phyloP scores from a whole-genome alignment of 306 rosid species.

The Vicia sativa region DNA sequence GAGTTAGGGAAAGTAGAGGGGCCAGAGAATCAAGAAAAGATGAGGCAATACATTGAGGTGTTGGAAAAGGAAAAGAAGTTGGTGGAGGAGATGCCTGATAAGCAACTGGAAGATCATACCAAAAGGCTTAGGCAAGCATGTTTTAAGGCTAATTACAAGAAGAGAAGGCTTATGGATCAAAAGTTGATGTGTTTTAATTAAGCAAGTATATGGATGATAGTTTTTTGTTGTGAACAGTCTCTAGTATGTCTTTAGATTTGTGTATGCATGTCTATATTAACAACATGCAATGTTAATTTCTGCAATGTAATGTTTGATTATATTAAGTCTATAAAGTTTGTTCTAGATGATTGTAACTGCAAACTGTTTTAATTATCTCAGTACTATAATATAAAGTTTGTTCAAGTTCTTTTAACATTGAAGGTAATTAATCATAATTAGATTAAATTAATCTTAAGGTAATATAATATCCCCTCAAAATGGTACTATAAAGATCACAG shows the following conservation, averaged over 20 bases:
- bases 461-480: not conserved
- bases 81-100: conserved; percentile 77
- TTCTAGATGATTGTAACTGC: no score
- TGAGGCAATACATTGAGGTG: conserved; percentile 53
- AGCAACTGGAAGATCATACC: conserved; percentile 60
- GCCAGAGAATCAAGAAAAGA: conserved; percentile 45
- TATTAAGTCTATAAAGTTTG: no score
- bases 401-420: no score
- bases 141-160: conserved; percentile 89
- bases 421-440: not conserved
- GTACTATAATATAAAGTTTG: no score
- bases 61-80: conserved; percentile 74
- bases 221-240: not conserved
- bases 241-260: no score
- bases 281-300: no score
- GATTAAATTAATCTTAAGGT: not conserved
- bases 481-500: not conserved
- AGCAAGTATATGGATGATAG: not conserved
- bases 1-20: conserved; percentile 59
- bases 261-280: no score
- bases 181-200: not conserved
- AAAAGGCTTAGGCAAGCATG: conserved; percentile 88
- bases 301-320: no score
- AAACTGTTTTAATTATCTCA: no score
- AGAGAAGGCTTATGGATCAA: conserved; percentile 56